phyloP scores from a whole-genome alignment of 176 grass and related monocot genomes.

The Bolboschoenus planiculmis region DNA sequence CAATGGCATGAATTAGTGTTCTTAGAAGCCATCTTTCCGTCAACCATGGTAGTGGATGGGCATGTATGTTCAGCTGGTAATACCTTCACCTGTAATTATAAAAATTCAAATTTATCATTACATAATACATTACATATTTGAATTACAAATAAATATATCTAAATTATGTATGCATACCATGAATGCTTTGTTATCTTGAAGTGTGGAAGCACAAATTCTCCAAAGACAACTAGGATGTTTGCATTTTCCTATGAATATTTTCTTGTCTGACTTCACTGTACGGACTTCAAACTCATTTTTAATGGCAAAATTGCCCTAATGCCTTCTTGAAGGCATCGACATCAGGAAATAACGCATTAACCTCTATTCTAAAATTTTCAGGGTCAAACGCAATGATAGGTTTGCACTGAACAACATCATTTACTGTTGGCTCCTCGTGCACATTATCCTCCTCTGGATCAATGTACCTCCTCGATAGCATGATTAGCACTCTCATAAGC shows the following conservation, averaged over 20 bases:
- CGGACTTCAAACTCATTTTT: not conserved
- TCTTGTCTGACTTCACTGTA: not conserved
- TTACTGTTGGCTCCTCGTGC: too few relatives aligned
- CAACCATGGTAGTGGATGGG: too few relatives aligned
- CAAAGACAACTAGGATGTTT: not conserved
- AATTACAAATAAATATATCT: not conserved
- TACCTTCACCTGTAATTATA: not conserved
- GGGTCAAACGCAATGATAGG: not conserved
- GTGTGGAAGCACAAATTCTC: constrained; percentile 3
- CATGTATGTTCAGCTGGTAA: not conserved
- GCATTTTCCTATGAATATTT: constrained; percentile 1
- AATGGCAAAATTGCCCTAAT: not conserved
- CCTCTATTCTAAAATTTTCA: not conserved
- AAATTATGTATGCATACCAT: not conserved
- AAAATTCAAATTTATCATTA: not conserved
- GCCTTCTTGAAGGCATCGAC: not conserved
- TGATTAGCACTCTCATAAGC: not conserved
- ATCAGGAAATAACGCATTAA: not conserved
- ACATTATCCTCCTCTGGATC: not conserved
- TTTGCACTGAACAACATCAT: not conserved
- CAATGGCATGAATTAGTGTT: too few relatives aligned
- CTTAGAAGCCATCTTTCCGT: too few relatives aligned
- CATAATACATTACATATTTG: too few relatives aligned
- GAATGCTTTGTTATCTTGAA: not conserved
- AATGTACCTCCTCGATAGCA: not conserved